phyloP scores from a whole-genome alignment of 495 filamentous ascomycete genomes.

The Daldinia vernicosa region DNA sequence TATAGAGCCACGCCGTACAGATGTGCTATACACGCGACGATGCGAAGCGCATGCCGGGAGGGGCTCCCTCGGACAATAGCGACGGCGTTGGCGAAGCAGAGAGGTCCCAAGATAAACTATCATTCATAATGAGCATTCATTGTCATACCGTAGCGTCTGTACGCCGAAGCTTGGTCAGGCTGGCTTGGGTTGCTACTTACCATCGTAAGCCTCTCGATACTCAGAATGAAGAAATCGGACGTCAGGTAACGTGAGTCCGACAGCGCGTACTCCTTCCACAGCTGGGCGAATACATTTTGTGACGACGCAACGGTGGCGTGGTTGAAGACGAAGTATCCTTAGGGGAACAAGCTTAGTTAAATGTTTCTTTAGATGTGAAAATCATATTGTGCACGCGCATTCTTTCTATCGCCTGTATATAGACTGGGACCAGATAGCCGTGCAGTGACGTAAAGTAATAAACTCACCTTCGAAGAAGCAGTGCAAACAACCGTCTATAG shows the following conservation, averaged over 20 bases:
- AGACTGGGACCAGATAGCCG: neutral
- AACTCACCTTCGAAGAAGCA: conserved; percentile 76
- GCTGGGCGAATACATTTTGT: conserved; percentile 70
- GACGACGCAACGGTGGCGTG: conserved; percentile 57
- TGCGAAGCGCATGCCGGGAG: conserved; percentile 74
- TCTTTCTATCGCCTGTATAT: neutral
- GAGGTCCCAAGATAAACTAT: conserved; percentile 74
- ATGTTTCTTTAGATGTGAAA: conserved; percentile 1
- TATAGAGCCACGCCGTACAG: conserved; percentile 88
- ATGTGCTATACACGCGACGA: conserved; percentile 78
- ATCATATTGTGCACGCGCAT: neutral
- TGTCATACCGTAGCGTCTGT: neutral
- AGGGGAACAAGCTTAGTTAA: neutral
- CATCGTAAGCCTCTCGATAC: conserved; percentile 83
- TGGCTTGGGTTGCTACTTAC: conserved; percentile 58
- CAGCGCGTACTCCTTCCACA: conserved; percentile 90
- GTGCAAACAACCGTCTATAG: conserved; percentile 68
- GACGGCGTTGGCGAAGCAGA: conserved; percentile 74
- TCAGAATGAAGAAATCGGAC: conserved; percentile 80
- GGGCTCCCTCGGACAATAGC: conserved; percentile 65
- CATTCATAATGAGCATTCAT: conserved; percentile 2
- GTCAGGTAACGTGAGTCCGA: conserved; percentile 87
- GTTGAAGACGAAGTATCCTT: conserved; percentile 79
- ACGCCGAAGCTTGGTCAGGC: neutral
- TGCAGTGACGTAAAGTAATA: neutral